These are phyloP conservation scores for Erysimum cheiri DNA, from an alignment of 441 rosid species.

Conservation along the genomic window DNA sequence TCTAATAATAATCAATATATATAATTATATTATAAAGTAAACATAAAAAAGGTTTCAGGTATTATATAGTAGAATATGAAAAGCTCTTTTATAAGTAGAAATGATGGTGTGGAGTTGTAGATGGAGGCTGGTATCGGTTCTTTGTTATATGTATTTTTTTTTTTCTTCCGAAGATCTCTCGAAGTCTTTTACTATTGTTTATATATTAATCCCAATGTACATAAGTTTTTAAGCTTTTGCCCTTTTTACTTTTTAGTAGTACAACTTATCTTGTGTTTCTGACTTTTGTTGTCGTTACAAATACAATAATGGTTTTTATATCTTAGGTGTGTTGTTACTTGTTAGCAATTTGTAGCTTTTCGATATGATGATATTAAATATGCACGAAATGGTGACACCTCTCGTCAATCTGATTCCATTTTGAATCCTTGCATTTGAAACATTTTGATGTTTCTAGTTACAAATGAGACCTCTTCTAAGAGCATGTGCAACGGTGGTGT, in stretches of 20 bases:
- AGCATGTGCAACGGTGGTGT: no score
- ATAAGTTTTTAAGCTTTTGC: constrained; percentile 30
- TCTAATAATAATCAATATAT: constrained; percentile 33
- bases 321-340: neutral
- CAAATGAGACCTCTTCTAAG: neutral
- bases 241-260: neutral
- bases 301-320: no score
- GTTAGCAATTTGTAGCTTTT: neutral
- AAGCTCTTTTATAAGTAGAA: constrained; percentile 38
- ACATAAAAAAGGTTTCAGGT: constrained; percentile 31
- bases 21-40: constrained; percentile 37
- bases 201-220: constrained; percentile 43
- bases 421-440: no score
- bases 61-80: constrained; percentile 34
- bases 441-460: neutral
- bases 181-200: constrained; percentile 32
- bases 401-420: neutral
- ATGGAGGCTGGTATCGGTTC: constrained; percentile 41
- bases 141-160: constrained; percentile 32
- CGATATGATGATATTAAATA: neutral
- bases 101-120: constrained; percentile 44
- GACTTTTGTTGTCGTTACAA: neutral
- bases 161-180: neutral
- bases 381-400: neutral
- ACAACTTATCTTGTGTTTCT: neutral